A percentile compares a stretch with the other conserved stretches of the same genome.
Conservation (phyloP, 805 yeast genomes). For the Ogataea trehaloabstinens region DNA sequence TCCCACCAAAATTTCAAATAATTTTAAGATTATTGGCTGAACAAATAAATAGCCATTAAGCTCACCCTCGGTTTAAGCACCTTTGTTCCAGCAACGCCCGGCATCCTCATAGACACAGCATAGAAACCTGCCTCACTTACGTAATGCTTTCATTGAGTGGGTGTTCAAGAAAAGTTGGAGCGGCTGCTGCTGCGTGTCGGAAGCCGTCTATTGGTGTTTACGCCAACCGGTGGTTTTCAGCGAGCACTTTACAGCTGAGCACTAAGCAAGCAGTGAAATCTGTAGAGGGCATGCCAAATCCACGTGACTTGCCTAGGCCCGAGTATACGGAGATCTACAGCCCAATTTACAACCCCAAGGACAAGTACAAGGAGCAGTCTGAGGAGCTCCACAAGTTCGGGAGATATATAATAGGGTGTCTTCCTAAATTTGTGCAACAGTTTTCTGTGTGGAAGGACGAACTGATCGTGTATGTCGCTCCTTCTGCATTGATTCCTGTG, state of each 20-base stretch:
- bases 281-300: slow-evolving; percentile 30
- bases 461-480: slow-evolving; percentile 71
- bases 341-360: slow-evolving; percentile 75
- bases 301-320: slow-evolving; percentile 34
- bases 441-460: slow-evolving; percentile 92
- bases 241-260: slow-evolving; percentile 1
- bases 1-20: background rate
- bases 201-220: background rate
- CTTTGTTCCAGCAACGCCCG: no score
- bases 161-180: slow-evolving; percentile 1
- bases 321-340: slow-evolving; percentile 33
- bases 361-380: slow-evolving; percentile 59
- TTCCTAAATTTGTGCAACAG: slow-evolving; percentile 81
- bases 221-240: background rate
- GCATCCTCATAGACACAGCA: no score
- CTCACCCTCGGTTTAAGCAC: no score
- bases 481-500: slow-evolving; percentile 71
- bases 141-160: slow-evolving; percentile 1
- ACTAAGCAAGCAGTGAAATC: slow-evolving; percentile 9
- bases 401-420: slow-evolving; percentile 66
- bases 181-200: background rate
- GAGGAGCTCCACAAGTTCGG: slow-evolving; percentile 84
- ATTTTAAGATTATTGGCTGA: slow-evolving; percentile 1
- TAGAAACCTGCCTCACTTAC: no score
- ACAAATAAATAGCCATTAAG: no score